Conservation (phyloP, 768 basidiomycete genomes). For the Suillus cothurnatus region DNA sequence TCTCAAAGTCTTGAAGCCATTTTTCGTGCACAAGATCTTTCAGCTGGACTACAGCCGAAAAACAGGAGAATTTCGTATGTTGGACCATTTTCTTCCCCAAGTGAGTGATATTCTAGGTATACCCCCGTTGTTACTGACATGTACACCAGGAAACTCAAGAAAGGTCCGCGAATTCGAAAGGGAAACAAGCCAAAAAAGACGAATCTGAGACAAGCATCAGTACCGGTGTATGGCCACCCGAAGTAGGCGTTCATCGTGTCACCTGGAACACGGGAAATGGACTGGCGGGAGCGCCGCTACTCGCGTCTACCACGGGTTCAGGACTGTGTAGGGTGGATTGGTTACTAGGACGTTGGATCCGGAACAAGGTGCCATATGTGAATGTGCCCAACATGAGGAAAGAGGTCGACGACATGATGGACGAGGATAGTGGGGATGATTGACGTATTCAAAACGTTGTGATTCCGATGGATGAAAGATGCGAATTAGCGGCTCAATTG, state of each 20-base stretch:
- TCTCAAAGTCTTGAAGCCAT: slow-evolving; percentile 48
- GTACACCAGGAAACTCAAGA: slow-evolving; percentile 48
- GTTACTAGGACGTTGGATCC: slow-evolving; percentile 73
- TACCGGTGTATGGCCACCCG: slow-evolving; percentile 76
- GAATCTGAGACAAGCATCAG: slow-evolving; percentile 31
- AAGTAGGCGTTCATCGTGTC: slow-evolving; percentile 77
- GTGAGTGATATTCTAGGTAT: slow-evolving; percentile 35
- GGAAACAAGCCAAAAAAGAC: slow-evolving; percentile 33
- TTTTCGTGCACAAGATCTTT: slow-evolving; percentile 78
- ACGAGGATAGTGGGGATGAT: slow-evolving; percentile 37
- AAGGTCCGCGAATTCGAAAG: slow-evolving; percentile 36
- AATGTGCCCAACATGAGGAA: slow-evolving; percentile 61
- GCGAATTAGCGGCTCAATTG: neutral
- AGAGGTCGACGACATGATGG: slow-evolving; percentile 50
- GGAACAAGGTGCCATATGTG: slow-evolving; percentile 65
- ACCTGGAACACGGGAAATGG: slow-evolving; percentile 83
- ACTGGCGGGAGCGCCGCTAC: slow-evolving; percentile 52
- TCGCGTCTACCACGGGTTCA: slow-evolving; percentile 81
- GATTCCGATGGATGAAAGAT: neutral
- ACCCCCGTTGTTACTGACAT: slow-evolving; percentile 2
- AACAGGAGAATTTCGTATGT: slow-evolving; percentile 77
- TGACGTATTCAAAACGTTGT: neutral
- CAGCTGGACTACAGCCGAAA: slow-evolving; percentile 86
- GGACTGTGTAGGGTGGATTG: slow-evolving; percentile 88
- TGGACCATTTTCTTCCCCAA: slow-evolving; percentile 84